Conservation (phyloP, 2,329 filamentous ascomycete genomes). For the Penicillium sp. region DNA sequence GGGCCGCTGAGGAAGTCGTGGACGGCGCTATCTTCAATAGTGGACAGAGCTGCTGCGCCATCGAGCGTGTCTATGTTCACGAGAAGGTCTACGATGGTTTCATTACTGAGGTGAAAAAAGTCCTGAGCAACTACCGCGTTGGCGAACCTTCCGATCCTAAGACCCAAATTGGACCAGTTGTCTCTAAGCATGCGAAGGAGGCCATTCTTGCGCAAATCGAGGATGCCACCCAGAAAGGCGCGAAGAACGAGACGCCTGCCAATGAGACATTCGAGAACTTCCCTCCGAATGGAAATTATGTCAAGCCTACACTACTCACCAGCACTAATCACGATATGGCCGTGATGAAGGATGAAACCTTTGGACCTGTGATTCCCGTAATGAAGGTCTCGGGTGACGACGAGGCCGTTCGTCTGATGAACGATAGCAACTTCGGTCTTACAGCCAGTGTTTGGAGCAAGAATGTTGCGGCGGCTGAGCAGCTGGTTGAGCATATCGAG, state of each 20-base stretch:
- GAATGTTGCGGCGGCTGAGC: conserved; percentile 70
- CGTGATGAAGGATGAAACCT: conserved; percentile 92
- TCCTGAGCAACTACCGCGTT: conserved; percentile 76
- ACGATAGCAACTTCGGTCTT: conserved; percentile 88
- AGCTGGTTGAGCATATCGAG: conserved; percentile 76
- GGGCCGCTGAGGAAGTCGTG: conserved; percentile 92
- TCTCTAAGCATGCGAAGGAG: conserved; percentile 75
- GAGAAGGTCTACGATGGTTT: conserved; percentile 81
- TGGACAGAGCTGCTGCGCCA: conserved; percentile 93
- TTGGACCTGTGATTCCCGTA: conserved; percentile 86
- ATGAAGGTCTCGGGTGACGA: conserved; percentile 79
- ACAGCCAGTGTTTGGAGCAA: conserved; percentile 98
- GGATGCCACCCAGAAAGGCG: conserved; percentile 79
- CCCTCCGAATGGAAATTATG: conserved; percentile 79
- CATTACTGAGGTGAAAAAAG: conserved; percentile 72
- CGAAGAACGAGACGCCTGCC: conserved; percentile 76
- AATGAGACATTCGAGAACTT: conserved; percentile 73
- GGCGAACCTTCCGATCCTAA: conserved; percentile 79
- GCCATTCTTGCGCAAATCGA: conserved; percentile 74
- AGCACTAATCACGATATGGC: conserved; percentile 77
- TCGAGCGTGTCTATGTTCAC: conserved; percentile 89
- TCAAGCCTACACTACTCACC: conserved; percentile 78
- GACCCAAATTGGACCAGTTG: conserved; percentile 83
- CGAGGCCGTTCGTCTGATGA: conserved; percentile 83
- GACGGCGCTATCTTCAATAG: conserved; percentile 97